These are phyloP conservation scores for Fusarium equiseti DNA, from an alignment of 2,329 filamentous ascomycete species.

Conservation along the genomic window DNA sequence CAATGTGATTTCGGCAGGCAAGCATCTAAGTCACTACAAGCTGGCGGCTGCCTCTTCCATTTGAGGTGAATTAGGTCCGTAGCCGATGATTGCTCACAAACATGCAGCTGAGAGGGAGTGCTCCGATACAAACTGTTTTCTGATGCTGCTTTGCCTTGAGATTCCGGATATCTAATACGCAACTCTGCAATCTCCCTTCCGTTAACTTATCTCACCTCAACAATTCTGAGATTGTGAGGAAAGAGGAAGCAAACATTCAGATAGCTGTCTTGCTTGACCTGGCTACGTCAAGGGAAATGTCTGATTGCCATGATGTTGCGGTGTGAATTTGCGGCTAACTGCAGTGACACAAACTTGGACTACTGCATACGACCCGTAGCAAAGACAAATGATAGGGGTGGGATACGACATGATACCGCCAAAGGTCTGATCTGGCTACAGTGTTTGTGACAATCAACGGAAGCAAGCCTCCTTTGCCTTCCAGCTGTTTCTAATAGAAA, in stretches of 20 bases:
- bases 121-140: background rate
- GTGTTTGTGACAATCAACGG: background rate
- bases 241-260: background rate
- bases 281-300: background rate
- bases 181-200: background rate
- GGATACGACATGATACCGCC: background rate
- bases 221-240: background rate
- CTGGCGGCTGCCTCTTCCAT: too few species aligned
- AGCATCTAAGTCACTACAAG: background rate
- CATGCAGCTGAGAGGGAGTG: background rate
- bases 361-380: background rate
- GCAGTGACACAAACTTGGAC: background rate
- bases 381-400: background rate
- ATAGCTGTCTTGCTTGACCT: background rate
- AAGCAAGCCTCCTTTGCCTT: background rate
- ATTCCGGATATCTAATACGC: background rate
- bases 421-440: background rate
- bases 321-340: background rate
- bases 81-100: accelerated
- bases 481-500: background rate
- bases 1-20: background rate
- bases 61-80: background rate
- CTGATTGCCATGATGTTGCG: background rate
- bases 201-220: background rate
- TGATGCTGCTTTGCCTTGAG: background rate